A percentile compares a stretch with the other conserved stretches of the same genome.
Evolutionary conservation across 352 stramenopile genomes (phyloP).

Genomic region (Pythium chondricola): DNA sequence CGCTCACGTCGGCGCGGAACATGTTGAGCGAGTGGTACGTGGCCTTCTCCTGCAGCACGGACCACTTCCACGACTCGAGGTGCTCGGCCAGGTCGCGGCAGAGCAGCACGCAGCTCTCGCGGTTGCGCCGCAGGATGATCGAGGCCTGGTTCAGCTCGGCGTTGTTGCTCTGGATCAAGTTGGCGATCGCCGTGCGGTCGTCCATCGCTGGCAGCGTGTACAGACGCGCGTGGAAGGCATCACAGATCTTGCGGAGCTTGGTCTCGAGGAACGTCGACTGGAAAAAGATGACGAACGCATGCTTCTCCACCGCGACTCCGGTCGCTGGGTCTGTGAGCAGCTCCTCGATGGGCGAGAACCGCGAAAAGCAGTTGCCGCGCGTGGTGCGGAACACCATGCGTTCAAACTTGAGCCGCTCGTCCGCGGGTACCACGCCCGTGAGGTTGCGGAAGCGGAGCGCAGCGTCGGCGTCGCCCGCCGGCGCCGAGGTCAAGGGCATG

Average conservation of each 20-base stretch:
- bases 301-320: conserved; percentile 80
- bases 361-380: conserved; percentile 97
- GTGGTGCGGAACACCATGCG: conserved; percentile 98
- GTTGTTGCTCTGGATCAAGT: conserved; percentile 90
- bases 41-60: conserved; percentile 95
- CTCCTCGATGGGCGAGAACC: conserved; percentile 95
- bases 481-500: conserved; percentile 4
- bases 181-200: conserved; percentile 82
- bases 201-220: conserved; percentile 96
- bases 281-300: conserved; percentile 94
- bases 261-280: conserved; percentile 96
- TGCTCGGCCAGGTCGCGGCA: conserved; percentile 92
- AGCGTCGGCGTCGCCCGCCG: conserved; percentile 28
- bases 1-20: conserved; percentile 95
- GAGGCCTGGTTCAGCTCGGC: conserved; percentile 94
- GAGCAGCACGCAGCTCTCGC: conserved; percentile 91
- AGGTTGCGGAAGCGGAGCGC: conserved; percentile 91
- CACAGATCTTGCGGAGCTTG: conserved; percentile 98
- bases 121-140: conserved; percentile 95
- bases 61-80: conserved; percentile 96
- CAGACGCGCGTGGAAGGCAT: conserved; percentile 94
- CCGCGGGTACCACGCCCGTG: conserved; percentile 90
- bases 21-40: conserved; percentile 98
- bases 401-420: conserved; percentile 95
- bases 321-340: conserved; percentile 85